Percentiles rank a stretch among this genome's conserved stretches.
Evolutionary conservation across 306 rosid species (phyloP).

Genomic region (Quercus ilex): DNA sequence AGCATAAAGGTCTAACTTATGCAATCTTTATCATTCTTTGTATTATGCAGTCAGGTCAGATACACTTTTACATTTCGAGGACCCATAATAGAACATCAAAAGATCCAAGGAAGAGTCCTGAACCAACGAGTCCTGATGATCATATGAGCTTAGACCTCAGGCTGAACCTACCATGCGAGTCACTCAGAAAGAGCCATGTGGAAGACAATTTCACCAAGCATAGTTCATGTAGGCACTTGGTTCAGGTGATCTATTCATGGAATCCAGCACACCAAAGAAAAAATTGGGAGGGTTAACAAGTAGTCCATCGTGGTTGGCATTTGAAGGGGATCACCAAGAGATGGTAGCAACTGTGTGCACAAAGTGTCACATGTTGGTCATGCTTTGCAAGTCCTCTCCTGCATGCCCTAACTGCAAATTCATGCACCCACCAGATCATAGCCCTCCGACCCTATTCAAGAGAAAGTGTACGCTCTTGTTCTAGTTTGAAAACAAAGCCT

Average conservation of each 20-base stretch:
- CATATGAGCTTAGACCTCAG: conserved; percentile 74
- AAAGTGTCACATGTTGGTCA: conserved; percentile 81
- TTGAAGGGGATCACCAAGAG: conserved; percentile 49
- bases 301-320: conserved; percentile 47
- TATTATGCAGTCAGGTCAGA: conserved; percentile 64
- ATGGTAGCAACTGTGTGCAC: conserved; percentile 92
- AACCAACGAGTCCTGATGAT: conserved; percentile 13
- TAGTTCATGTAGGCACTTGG: background rate
- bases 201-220: conserved; percentile 23
- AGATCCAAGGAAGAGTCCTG: conserved; percentile 46
- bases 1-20: background rate
- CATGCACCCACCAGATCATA: conserved; percentile 66
- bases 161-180: conserved; percentile 68
- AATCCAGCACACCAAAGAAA: conserved; percentile 26
- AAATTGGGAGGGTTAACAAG: conserved; percentile 18
- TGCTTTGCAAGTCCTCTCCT: conserved; percentile 86
- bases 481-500: conserved; percentile 11
- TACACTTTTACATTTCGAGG: conserved; percentile 63
- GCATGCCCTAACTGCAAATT: conserved; percentile 93
- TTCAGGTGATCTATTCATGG: conserved; percentile 19
- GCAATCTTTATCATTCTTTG: background rate
- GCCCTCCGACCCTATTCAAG: conserved; percentile 53
- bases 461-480: conserved; percentile 47
- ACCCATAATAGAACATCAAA: conserved; percentile 46
- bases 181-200: conserved; percentile 29